A percentile compares a stretch with the other conserved stretches of the same genome.
These are phyloP conservation scores for Trichoderma sp. DNA, from an alignment of 2,329 filamentous ascomycete genomes.

Conservation along the genomic window DNA sequence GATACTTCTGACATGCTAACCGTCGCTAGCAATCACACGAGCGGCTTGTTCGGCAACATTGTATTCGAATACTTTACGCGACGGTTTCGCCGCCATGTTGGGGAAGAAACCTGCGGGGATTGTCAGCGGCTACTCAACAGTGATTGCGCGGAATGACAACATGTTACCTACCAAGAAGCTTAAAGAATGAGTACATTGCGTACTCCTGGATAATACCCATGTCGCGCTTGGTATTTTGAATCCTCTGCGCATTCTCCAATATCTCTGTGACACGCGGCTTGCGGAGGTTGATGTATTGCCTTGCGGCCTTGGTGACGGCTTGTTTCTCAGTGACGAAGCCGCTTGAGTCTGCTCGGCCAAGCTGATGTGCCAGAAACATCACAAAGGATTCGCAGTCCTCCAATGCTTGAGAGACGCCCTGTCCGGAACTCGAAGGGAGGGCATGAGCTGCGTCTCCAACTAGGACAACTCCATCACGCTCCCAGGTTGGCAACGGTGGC, in stretches of 20 bases:
- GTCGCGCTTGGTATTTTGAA: conserved; percentile 23
- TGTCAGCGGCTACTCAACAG: neutral
- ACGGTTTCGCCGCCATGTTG: conserved; percentile 6
- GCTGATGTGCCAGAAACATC: conserved; percentile 22
- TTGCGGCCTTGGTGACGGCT: conserved; percentile 21
- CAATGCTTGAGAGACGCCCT: conserved; percentile 24
- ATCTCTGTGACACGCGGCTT: conserved; percentile 24
- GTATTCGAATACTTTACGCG: conserved; percentile 18
- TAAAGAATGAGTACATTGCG: conserved; percentile 24
- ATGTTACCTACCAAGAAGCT: conserved; percentile 21
- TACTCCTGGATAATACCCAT: conserved; percentile 23
- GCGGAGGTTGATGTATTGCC: conserved; percentile 23
- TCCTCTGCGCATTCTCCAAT: conserved; percentile 17
- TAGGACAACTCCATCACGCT: conserved; percentile 24
- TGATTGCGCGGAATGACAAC: neutral
- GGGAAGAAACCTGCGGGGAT: conserved; percentile 22
- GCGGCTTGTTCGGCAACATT: conserved; percentile 22
- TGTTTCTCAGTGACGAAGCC: conserved; percentile 6
- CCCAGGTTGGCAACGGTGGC: conserved; percentile 25
- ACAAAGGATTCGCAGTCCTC: conserved; percentile 24
- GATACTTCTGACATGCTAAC: neutral
- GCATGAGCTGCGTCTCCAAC: conserved; percentile 27
- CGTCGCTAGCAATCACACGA: neutral
- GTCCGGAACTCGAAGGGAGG: conserved; percentile 24
- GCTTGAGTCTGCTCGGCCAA: neutral